Evolutionary conservation across 805 yeast genomes (phyloP).

Genomic region (Myxozyma vanderwaltii): DNA sequence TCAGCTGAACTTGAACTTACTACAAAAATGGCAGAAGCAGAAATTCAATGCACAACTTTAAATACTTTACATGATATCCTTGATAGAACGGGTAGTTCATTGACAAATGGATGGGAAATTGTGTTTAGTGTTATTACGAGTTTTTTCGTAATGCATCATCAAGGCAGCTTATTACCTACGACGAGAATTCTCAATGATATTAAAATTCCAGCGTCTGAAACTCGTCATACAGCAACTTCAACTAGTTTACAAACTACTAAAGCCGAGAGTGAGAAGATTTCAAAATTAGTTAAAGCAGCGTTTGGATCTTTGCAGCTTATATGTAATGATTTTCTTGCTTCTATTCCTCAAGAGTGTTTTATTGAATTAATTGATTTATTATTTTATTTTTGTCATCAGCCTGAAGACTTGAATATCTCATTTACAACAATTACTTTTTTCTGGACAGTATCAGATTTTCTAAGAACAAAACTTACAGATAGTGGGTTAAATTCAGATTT

Average conservation of each 20-base stretch:
- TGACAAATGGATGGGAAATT: constrained; percentile 69
- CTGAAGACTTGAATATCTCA: constrained; percentile 77
- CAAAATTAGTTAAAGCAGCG: constrained; percentile 48
- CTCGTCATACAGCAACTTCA: not conserved
- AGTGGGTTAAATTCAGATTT: constrained; percentile 26
- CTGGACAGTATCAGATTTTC: constrained; percentile 85
- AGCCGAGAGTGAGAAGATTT: constrained; percentile 22
- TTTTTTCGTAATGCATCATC: constrained; percentile 34
- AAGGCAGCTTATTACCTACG: constrained; percentile 22
- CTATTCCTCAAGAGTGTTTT: constrained; percentile 68
- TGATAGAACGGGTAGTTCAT: constrained; percentile 70
- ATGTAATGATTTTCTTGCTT: constrained; percentile 78
- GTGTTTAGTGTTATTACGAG: constrained; percentile 59
- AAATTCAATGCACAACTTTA: constrained; percentile 62
- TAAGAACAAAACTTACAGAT: constrained; percentile 43
- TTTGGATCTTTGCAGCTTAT: constrained; percentile 82
- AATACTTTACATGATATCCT: constrained; percentile 70
- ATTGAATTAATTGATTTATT: constrained; percentile 70
- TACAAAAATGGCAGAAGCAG: constrained; percentile 56
- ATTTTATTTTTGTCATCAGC: constrained; percentile 69
- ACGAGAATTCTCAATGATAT: constrained; percentile 22
- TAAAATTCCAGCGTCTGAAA: not conserved
- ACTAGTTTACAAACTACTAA: constrained; percentile 1
- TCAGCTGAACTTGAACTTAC: constrained; percentile 31
- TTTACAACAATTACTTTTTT: constrained; percentile 89